Conservation (phyloP, 495 filamentous ascomycete genomes). For the Penicillium verhagenii region DNA sequence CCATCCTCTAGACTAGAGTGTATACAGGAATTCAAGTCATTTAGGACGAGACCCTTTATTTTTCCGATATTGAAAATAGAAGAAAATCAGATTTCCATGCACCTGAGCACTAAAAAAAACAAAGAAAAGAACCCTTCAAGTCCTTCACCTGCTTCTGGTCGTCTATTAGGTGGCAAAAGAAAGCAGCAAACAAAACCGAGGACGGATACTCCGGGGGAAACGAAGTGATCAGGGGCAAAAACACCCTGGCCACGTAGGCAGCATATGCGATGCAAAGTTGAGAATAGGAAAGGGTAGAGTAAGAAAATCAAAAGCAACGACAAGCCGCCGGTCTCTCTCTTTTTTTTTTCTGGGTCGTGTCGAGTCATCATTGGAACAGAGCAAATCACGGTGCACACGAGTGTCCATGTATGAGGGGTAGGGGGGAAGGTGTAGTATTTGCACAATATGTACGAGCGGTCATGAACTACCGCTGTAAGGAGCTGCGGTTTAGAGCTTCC, state of each 20-base stretch:
- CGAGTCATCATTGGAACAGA: constrained; percentile 35
- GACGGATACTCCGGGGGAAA: constrained; percentile 3
- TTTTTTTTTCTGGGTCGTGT: constrained; percentile 33
- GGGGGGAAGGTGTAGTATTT: background rate
- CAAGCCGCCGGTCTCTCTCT: constrained; percentile 23
- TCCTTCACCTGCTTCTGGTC: constrained; percentile 5
- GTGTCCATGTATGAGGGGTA: constrained; percentile 6
- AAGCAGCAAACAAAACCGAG: constrained; percentile 4
- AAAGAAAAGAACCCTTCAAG: background rate
- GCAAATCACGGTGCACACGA: constrained; percentile 6
- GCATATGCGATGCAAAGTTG: constrained; percentile 14
- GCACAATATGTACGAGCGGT: constrained; percentile 15
- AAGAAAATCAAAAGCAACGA: constrained; percentile 19
- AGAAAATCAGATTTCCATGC: background rate
- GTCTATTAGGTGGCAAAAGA: constrained; percentile 16
- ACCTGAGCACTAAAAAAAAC: constrained; percentile 1
- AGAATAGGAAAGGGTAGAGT: background rate
- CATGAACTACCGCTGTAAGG: constrained; percentile 56
- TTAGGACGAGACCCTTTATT: background rate
- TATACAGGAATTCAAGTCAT: background rate
- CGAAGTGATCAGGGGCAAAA: constrained; percentile 9
- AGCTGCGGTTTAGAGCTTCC: constrained; percentile 81
- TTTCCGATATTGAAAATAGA: background rate
- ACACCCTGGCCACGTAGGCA: constrained; percentile 13
- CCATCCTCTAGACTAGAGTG: background rate